Evolutionary conservation across 176 grass and related monocot genomes (phyloP).

Genomic region (Echinochloa phyllopogon): DNA sequence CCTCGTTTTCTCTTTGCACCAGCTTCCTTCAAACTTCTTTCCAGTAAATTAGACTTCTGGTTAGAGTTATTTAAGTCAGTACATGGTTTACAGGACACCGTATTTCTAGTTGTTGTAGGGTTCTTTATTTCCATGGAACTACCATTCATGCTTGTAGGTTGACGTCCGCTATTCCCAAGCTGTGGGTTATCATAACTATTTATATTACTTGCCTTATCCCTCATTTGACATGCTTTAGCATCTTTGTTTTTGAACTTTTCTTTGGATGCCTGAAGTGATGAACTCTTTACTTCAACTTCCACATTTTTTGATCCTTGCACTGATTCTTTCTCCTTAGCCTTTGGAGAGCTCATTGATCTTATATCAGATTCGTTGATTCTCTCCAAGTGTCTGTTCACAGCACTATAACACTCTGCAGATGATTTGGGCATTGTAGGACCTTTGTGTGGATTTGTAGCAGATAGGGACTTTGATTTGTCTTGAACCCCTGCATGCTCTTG

Average conservation of each 20-base stretch:
- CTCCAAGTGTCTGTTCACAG: constrained; percentile 23
- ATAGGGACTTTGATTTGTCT: constrained; percentile 11
- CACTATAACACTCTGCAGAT: constrained; percentile 21
- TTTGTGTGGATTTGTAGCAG: constrained; percentile 20
- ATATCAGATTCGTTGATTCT: constrained; percentile 26
- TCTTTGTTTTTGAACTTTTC: constrained; percentile 11
- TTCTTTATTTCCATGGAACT: constrained; percentile 11
- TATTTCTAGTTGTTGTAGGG: constrained; percentile 22
- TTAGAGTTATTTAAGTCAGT: not conserved
- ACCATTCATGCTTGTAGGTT: constrained; percentile 14
- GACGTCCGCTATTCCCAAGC: not conserved
- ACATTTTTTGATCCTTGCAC: not conserved
- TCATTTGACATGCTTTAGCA: constrained; percentile 27
- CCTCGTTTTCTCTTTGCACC: constrained; percentile 33
- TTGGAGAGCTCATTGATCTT: constrained; percentile 14
- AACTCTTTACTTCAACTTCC: constrained; percentile 15
- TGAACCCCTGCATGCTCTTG: constrained; percentile 7
- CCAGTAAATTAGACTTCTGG: constrained; percentile 18
- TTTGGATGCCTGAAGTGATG: constrained; percentile 22
- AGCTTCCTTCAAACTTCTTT: constrained; percentile 8
- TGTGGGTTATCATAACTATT: not conserved
- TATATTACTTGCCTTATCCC: not conserved
- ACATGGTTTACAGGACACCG: constrained; percentile 24
- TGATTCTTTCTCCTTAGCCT: constrained; percentile 23
- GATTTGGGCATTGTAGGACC: constrained; percentile 27